Evolutionary conservation across 495 filamentous ascomycete species (phyloP), one percentile per base, ranked within the genome.

Genomic region (Penicillium pulvis): DNA sequence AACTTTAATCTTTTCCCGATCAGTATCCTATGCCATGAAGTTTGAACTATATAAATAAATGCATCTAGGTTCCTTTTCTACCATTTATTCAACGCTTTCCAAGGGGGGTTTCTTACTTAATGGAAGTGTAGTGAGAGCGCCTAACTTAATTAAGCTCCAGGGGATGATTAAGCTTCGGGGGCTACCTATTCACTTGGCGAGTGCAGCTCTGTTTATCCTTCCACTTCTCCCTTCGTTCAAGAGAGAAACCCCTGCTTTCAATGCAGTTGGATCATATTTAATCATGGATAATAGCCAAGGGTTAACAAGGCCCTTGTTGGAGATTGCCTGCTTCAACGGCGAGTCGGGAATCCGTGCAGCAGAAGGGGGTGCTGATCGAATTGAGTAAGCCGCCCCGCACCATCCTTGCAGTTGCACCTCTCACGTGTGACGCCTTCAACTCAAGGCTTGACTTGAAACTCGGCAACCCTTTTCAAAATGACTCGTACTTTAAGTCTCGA

Each of bases 261-360:
- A n/a, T 4, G 1, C 26, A 12, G n/a, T 31, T 33, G 26, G 12
- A 14, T 45, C 26, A 12, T 1, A 26, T 17, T 28, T 17, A 2
- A 17, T 31, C 1, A 49, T 49, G 46, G n/a, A 6, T 49, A 6
- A 2, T 9, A 14, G 0, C 26, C 3, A 17, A 9, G 16, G 4
- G 6, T 4, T 10, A 26, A 30, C 19, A 30, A 16, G 3, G 6
- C 52, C 54, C 12, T 28, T 79, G 35, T 61, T 80, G 16, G 81
- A 84, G 68, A 78, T 84, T 31, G 79, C 79, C 19, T 81, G 77
- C 55, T 84, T 84, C 64, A 76, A 69, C 45, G 23, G 62, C 6
- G 46, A 69, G 11, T 80, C 79, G 2, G 81, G 76, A 0, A 30
- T 78, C 9, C 60, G 67, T 24, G 81, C 81, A 26, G 66, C 67